These are phyloP conservation scores for Glycine latifolia DNA, from an alignment of 306 rosid genomes.

Conservation along the genomic window DNA sequence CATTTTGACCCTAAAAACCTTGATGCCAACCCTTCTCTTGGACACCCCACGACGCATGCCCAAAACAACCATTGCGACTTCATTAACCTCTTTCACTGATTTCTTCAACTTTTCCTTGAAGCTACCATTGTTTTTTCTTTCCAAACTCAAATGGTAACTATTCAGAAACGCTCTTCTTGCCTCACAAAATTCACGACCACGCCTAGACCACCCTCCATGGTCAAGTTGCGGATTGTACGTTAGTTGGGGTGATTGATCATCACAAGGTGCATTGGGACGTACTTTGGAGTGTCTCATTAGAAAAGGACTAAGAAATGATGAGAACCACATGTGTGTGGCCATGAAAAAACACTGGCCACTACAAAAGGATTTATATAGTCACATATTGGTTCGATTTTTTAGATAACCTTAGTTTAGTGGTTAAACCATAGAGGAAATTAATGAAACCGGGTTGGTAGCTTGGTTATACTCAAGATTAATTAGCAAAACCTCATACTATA, in stretches of 20 bases:
- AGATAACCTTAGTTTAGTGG: neutral
- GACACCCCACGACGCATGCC: conserved; percentile 41
- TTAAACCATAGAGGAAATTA: conserved; percentile 28
- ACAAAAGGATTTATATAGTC: neutral
- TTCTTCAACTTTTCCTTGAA: conserved; percentile 56
- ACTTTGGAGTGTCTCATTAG: conserved; percentile 16
- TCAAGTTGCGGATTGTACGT: conserved; percentile 16
- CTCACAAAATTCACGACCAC: conserved; percentile 56
- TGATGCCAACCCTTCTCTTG: conserved; percentile 45
- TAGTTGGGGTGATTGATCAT: neutral
- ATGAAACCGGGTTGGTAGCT: neutral
- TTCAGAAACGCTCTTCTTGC: conserved; percentile 63
- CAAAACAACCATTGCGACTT: conserved; percentile 38
- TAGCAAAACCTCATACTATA: neutral
- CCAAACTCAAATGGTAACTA: conserved; percentile 59
- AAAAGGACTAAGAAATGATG: neutral
- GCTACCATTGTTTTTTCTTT: conserved; percentile 39
- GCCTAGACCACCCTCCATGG: conserved; percentile 43
- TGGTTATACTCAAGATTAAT: conserved; percentile 15
- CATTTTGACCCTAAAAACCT: conserved; percentile 51
- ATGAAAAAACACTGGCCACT: neutral
- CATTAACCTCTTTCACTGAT: conserved; percentile 52
- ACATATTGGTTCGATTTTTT: neutral
- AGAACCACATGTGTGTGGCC: neutral
- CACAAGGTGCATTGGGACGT: neutral